Evolutionary conservation across 176 grass and related monocot species (phyloP).

Genomic region (Lolium multiflorum): DNA sequence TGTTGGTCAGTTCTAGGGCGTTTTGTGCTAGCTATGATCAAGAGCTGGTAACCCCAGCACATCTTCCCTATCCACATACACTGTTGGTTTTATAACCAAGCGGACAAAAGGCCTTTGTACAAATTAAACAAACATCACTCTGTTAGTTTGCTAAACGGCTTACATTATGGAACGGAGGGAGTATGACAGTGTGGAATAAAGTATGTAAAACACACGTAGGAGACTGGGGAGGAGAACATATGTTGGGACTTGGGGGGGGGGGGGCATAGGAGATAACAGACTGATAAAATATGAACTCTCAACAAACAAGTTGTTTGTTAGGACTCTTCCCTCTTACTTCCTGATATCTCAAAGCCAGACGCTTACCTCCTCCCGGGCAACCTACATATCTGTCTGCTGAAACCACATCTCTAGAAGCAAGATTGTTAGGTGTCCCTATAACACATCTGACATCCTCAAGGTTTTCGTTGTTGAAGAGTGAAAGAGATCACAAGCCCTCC

Average conservation of each 20-base stretch:
- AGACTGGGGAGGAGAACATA: neutral
- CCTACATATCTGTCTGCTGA: neutral
- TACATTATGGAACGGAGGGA: no score
- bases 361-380: neutral
- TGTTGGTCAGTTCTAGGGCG: neutral
- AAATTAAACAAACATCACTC: neutral
- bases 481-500: neutral
- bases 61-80: neutral
- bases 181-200: slow-evolving; percentile 9
- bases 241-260: neutral
- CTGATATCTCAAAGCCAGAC: neutral
- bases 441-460: neutral
- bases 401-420: neutral
- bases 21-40: no score
- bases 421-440: neutral
- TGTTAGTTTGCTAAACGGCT: no score
- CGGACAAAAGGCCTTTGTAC: neutral
- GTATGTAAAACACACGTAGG: neutral
- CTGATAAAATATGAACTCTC: neutral
- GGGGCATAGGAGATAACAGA: no score
- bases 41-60: slow-evolving; percentile 1
- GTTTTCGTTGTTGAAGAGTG: neutral
- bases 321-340: neutral
- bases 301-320: neutral
- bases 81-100: neutral